Base-by-base conservation (phyloP, 352 stramenopile species). In the Phytophthora idaei region DNA sequence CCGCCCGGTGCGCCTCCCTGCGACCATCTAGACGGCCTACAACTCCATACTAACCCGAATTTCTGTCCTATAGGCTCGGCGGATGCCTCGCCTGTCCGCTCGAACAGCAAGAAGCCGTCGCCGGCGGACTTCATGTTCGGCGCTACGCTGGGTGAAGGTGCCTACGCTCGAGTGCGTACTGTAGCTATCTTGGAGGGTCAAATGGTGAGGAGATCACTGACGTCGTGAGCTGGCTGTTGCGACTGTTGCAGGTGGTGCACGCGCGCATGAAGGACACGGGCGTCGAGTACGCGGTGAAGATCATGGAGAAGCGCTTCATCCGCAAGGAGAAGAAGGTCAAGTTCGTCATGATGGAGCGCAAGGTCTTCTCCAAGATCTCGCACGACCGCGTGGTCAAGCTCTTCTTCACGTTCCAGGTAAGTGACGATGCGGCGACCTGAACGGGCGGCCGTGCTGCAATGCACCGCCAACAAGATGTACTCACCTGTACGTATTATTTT, bases 261-360 rank as follows among this genome's bases (percentile, higher is more conserved):
- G 87, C 89, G 42, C 86, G 88, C n/a, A 94, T 95, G 81, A 97
- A 97, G 57, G 83, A 93, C 70, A 93, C 78, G 15, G 74, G 74
- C n/a, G 77, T 73, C 5, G 85, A 97, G 69, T 97, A 96, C 60
- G 90, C 90, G 1, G 83, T 97, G 15, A 97, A 97, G 75, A 95
- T 97, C 58, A 97, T 97, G 89, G 90, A 97, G 64, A 95, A 97
- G 69, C 76, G 82, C 41, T 94, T 95, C 68, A 96, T 97, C 64
- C 87, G 85, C 55, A 93, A 93, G 74, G 89, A 97, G 71, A 96
- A 96, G 69, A 97, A 97, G 64, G 89, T 96, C 62, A 94, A 92
- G 61, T 94, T 94, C 61, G 87, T 96, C 58, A 94, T 97, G 81
- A 96, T 95, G 86, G 90, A 97, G 77, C 86, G 86, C 72, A 92